A percentile compares a stretch with the other conserved stretches of the same genome.
Evolutionary conservation across 1,284 basidiomycete genomes (phyloP).

Genomic region (Tylopilus orsonianus): DNA sequence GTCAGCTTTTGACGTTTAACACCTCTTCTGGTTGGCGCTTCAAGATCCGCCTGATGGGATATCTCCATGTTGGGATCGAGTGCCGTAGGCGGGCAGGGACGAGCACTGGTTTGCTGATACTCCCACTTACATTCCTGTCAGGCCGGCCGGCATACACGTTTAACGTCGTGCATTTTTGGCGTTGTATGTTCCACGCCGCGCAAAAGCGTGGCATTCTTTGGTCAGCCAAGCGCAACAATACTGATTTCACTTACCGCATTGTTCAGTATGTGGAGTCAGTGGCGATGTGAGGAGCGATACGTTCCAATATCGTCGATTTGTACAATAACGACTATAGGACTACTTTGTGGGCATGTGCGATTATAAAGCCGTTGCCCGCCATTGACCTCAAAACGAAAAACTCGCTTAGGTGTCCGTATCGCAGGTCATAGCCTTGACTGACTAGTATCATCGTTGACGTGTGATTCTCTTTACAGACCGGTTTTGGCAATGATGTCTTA

Average conservation of each 20-base stretch:
- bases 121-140: background rate
- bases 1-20: conserved; percentile 6
- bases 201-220: background rate
- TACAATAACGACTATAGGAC: conserved; percentile 4
- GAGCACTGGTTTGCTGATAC: conserved; percentile 11
- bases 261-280: background rate
- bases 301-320: background rate
- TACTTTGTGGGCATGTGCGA: background rate
- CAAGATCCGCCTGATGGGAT: conserved; percentile 20
- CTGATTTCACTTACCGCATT: conserved; percentile 1
- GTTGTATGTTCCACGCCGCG: conserved; percentile 1
- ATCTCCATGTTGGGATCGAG: background rate
- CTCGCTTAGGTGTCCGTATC: conserved; percentile 3
- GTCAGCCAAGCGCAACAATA: background rate
- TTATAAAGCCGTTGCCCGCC: background rate
- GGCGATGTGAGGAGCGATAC: background rate
- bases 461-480: background rate
- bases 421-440: conserved; percentile 23
- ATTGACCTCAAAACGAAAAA: conserved; percentile 2
- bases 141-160: conserved; percentile 9
- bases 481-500: background rate
- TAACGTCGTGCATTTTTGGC: conserved; percentile 5
- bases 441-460: conserved; percentile 9
- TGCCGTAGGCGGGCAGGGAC: conserved; percentile 1
- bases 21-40: background rate